Conservation (phyloP, 1,284 basidiomycete species). For the Clitocybe nebularis region DNA sequence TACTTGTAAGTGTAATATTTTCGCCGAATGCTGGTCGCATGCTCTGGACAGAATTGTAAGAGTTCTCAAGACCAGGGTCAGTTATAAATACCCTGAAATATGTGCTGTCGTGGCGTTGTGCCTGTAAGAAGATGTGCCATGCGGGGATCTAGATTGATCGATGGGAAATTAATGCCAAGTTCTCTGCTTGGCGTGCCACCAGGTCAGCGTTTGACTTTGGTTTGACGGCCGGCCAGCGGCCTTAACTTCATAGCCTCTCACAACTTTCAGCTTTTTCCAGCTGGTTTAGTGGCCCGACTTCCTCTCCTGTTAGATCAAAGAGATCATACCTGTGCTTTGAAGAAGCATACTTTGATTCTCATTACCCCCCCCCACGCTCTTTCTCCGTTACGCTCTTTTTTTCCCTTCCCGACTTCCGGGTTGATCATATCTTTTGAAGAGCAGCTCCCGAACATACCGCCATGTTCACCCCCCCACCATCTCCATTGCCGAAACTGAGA, state of each 20-base stretch:
- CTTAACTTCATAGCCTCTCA: background rate
- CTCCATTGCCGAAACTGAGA: constrained; percentile 27
- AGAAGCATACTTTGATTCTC: background rate
- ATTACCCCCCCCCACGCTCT: constrained; percentile 10
- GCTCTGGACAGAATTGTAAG: no score
- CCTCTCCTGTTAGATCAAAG: background rate
- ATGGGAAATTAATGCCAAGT: constrained; percentile 13
- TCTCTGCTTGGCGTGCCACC: no score
- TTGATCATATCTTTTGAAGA: constrained; percentile 16
- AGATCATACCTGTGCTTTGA: background rate
- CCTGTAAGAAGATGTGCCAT: constrained; percentile 10
- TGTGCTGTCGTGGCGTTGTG: constrained; percentile 5
- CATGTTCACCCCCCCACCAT: constrained; percentile 54
- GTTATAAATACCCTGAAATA: background rate
- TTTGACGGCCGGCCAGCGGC: no score
- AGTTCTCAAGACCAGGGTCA: no score
- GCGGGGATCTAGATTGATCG: constrained; percentile 16
- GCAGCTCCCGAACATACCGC: constrained; percentile 1
- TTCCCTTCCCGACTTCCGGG: constrained; percentile 24
- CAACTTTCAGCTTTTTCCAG: background rate
- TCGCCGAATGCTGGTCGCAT: no score
- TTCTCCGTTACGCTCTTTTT: constrained; percentile 15
- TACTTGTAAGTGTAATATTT: no score
- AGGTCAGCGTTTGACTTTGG: no score
- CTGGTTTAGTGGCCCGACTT: background rate